phyloP scores from a whole-genome alignment of 192 early-diverging fungal species.

The Coemansia sp. region DNA sequence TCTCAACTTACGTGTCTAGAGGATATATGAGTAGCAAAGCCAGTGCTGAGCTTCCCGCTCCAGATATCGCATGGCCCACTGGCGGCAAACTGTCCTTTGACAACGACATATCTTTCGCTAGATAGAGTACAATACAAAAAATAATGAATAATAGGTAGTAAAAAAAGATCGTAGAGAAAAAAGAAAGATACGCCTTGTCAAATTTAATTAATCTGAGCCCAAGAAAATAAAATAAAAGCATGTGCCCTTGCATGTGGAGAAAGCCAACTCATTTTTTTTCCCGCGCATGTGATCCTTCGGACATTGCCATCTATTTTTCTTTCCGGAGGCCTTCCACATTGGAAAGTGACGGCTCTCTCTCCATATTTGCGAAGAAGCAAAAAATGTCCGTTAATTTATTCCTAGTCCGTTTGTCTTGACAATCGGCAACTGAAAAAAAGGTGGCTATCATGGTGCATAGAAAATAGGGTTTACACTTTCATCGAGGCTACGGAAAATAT shows the following conservation, averaged over 20 bases:
- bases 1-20: slow-evolving; percentile 70
- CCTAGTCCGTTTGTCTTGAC: background rate
- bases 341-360: background rate
- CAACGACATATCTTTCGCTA: background rate
- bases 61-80: slow-evolving; percentile 90
- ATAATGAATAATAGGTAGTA: background rate
- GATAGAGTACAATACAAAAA: background rate
- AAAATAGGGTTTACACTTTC: background rate
- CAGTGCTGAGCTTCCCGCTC: slow-evolving; percentile 88
- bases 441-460: background rate
- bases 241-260: slow-evolving; percentile 4
- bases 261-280: background rate
- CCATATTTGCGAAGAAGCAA: no score
- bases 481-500: background rate
- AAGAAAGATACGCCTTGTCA: background rate
- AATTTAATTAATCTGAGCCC: background rate
- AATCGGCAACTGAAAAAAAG: background rate
- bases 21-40: slow-evolving; percentile 93
- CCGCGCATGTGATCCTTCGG: slow-evolving; percentile 3
- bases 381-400: background rate
- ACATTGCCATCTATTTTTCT: background rate
- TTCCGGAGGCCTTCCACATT: background rate
- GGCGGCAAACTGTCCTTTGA: slow-evolving; percentile 68
- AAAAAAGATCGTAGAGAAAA: background rate
- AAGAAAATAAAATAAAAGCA: background rate